These are phyloP conservation scores for Neofusicoccum ribis DNA, from an alignment of 2,329 filamentous ascomycete species.

Conservation along the genomic window DNA sequence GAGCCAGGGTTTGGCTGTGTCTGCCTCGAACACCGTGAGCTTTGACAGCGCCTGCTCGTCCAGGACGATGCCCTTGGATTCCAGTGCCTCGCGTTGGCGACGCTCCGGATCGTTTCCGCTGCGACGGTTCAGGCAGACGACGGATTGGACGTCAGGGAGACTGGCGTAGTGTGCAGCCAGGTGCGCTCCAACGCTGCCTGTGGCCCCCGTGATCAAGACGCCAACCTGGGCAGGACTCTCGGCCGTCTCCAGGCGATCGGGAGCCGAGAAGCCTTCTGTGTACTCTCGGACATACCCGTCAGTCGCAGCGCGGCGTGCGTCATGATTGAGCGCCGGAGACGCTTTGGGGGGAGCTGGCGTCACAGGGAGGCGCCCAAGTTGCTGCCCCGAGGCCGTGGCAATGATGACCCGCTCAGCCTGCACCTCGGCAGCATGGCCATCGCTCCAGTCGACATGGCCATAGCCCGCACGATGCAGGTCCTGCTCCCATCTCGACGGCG, in stretches of 20 bases:
- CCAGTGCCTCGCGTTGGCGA: slow-evolving; percentile 40
- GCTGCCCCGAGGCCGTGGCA: not conserved
- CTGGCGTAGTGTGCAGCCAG: slow-evolving; percentile 34
- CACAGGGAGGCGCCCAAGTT: not conserved
- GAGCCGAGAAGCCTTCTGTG: not conserved
- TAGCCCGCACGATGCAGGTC: slow-evolving; percentile 26
- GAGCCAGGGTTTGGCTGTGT: slow-evolving; percentile 50
- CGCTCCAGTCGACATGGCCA: slow-evolving; percentile 27
- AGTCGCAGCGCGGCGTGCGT: not conserved
- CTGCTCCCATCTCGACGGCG: slow-evolving; percentile 26
- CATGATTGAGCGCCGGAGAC: not conserved
- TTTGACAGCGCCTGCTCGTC: slow-evolving; percentile 32
- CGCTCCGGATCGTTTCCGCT: slow-evolving; percentile 27
- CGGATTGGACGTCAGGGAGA: slow-evolving; percentile 29
- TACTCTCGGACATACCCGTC: slow-evolving; percentile 1
- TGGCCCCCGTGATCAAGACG: slow-evolving; percentile 44
- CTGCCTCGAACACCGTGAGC: slow-evolving; percentile 49
- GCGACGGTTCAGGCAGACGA: slow-evolving; percentile 52
- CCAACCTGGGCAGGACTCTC: not conserved
- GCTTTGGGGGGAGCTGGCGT: not conserved
- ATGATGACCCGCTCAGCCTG: slow-evolving; percentile 20
- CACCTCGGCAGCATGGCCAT: slow-evolving; percentile 21
- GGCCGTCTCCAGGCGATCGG: not conserved
- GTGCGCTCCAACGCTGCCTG: slow-evolving; percentile 44
- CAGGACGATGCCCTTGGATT: slow-evolving; percentile 20